phyloP scores from a whole-genome alignment of 2,329 filamentous ascomycete species.

The Pseudonectria buxi region DNA sequence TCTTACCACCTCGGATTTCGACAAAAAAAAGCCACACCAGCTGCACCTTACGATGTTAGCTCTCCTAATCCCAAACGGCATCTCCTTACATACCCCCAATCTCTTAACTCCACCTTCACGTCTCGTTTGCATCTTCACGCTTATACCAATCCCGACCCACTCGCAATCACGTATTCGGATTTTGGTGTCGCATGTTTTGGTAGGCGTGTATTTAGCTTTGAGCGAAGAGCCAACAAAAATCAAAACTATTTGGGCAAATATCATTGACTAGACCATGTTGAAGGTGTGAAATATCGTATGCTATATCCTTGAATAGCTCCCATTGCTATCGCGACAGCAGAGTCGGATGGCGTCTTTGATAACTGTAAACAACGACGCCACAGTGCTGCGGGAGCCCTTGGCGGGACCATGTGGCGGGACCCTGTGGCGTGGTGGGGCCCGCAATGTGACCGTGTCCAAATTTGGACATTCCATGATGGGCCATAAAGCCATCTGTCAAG shows the following conservation, averaged over 20 bases:
- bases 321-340: too few species aligned
- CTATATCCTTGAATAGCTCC: too few species aligned
- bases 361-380: too few species aligned
- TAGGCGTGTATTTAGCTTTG: constrained; percentile 19
- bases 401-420: neutral
- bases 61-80: constrained; percentile 21
- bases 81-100: constrained; percentile 23
- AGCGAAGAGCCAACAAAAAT: constrained; percentile 16
- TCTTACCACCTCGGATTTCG: constrained; percentile 15
- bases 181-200: constrained; percentile 14
- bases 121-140: constrained; percentile 10
- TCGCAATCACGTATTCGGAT: constrained; percentile 11
- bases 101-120: constrained; percentile 13
- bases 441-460: neutral
- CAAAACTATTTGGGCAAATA: constrained; percentile 10
- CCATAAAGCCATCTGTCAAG: constrained; percentile 22
- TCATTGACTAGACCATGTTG: neutral
- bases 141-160: constrained; percentile 7
- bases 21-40: constrained; percentile 14
- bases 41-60: constrained; percentile 15
- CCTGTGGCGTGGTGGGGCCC: constrained; percentile 13
- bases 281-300: too few species aligned
- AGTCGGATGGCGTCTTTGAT: too few species aligned
- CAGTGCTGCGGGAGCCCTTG: neutral
- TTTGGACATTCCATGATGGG: constrained; percentile 3